phyloP scores from a whole-genome alignment of 345 rosid species.

The Firmiana major region DNA sequence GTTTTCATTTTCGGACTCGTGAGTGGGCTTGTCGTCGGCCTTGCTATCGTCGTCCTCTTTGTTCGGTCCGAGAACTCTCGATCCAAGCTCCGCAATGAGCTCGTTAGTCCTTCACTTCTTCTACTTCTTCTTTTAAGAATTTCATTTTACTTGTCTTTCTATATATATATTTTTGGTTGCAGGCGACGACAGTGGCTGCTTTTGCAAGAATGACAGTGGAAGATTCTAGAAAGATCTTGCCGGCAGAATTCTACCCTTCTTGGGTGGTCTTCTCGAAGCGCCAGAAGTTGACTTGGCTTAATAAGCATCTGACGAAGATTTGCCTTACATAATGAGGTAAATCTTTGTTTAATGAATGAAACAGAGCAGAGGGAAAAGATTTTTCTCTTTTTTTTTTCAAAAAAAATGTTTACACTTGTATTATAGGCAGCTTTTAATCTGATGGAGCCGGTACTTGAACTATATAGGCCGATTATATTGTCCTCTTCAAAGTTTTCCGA shows the following conservation, averaged over 20 bases:
- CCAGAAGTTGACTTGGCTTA: conserved; percentile 97
- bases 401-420: conserved; percentile 3
- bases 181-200: conserved; percentile 89
- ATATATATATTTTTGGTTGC: background rate
- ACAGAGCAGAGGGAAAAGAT: background rate
- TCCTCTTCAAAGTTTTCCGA: conserved; percentile 88
- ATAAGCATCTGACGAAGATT: conserved; percentile 82
- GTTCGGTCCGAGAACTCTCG: conserved; percentile 76
- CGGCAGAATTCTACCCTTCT: conserved; percentile 75
- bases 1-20: conserved; percentile 67
- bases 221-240: conserved; percentile 88
- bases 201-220: conserved; percentile 93
- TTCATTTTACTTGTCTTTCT: background rate
- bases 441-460: conserved; percentile 90
- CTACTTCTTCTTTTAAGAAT: background rate
- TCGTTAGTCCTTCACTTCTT: conserved; percentile 43
- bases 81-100: conserved; percentile 79
- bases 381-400: background rate
- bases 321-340: conserved; percentile 86
- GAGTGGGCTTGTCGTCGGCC: conserved; percentile 61
- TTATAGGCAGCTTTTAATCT: conserved; percentile 92
- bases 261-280: conserved; percentile 97
- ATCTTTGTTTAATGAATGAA: background rate
- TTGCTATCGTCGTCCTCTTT: conserved; percentile 62
- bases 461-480: conserved; percentile 76